phyloP scores from a whole-genome alignment of 768 basidiomycete species.

The Hemileccinum impolitum region DNA sequence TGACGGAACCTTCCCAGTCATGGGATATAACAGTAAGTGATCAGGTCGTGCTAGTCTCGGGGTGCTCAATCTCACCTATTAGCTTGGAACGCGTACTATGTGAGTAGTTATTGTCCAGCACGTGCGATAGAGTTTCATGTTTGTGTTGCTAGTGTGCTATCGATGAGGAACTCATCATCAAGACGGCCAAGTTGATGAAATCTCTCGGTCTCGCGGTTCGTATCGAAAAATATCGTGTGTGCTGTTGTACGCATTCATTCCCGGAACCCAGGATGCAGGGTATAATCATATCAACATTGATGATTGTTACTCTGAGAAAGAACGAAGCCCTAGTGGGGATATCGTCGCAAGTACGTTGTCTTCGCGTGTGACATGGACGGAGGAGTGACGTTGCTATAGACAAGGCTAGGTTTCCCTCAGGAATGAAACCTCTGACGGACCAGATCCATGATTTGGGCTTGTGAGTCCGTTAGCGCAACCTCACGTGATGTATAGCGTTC shows the following conservation, averaged over 20 bases:
- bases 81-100: conserved; percentile 74
- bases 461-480: conserved; percentile 34
- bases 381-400: conserved; percentile 31
- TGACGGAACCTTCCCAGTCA: conserved; percentile 33
- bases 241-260: background rate
- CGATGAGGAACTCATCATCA: conserved; percentile 48
- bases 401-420: conserved; percentile 49
- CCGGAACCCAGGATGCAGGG: conserved; percentile 45
- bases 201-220: conserved; percentile 47
- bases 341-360: conserved; percentile 49
- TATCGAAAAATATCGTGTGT: background rate
- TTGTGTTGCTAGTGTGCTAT: conserved; percentile 48
- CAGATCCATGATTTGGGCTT: conserved; percentile 54
- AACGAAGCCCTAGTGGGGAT: conserved; percentile 47
- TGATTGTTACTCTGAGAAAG: conserved; percentile 62
- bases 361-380: background rate
- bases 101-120: conserved; percentile 24
- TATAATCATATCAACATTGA: conserved; percentile 61
- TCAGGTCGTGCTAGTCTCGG: background rate
- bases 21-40: conserved; percentile 62
- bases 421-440: conserved; percentile 55
- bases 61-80: conserved; percentile 3
- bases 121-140: background rate
- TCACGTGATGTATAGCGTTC: background rate
- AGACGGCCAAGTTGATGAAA: conserved; percentile 49